phyloP scores from a whole-genome alignment of 2,329 filamentous ascomycete genomes.

The Diaporthe sp. region DNA sequence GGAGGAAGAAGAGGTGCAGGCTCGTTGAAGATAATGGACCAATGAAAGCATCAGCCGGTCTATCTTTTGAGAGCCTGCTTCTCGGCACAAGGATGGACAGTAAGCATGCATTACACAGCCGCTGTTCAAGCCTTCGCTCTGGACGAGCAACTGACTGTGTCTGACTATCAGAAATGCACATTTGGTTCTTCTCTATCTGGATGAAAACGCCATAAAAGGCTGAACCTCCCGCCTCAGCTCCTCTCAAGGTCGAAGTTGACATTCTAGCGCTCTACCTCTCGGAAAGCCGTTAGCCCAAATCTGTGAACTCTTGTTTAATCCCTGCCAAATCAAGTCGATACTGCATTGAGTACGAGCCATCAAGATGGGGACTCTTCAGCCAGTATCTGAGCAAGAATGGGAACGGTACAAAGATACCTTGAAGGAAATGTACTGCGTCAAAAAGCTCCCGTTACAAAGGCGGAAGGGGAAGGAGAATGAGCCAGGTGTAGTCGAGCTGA shows the following conservation, averaged over 20 bases:
- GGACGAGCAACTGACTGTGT: no score
- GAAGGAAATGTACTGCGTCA: neutral
- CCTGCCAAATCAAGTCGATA: no score
- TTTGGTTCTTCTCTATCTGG: neutral
- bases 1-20: neutral
- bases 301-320: rapidly evolving
- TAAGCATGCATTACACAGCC: neutral
- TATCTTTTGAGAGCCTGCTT: neutral
- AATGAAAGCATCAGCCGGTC: neutral
- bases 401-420: neutral
- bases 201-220: neutral
- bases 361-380: neutral
- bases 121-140: neutral
- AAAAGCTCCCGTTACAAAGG: neutral
- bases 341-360: rapidly evolving
- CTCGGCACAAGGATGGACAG: neutral
- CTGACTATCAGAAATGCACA: neutral
- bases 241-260: neutral
- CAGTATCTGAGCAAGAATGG: neutral
- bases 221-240: neutral
- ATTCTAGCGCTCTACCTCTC: neutral
- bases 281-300: rapidly evolving
- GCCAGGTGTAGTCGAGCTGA: neutral
- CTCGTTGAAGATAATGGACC: neutral
- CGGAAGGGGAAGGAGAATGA: neutral